Evolutionary conservation across 805 yeast species (phyloP), one percentile per base, ranked within the genome.

Genomic region (Zygosaccharomyces siamensis): DNA sequence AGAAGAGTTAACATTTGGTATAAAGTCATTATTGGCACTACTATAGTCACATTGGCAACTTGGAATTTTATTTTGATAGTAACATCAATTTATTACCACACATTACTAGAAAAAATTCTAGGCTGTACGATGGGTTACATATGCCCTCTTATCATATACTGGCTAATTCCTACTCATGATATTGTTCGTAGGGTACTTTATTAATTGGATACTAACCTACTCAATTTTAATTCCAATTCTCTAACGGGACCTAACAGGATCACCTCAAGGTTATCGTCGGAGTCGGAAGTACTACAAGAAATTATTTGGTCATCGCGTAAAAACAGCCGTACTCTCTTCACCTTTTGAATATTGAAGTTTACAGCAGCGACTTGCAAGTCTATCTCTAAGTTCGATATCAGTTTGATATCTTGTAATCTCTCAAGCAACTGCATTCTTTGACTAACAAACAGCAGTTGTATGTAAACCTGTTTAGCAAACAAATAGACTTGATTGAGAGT

Each of bases 61-160:
- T 88, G 92, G 83, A 80, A 84, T 80, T 41, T 53, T 14, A 46
- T 72, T 33, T 70, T 89, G 28, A 67, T 83, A 16, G 79, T 88
- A 74, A 92, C 98, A 1, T 77, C 89, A 42, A 71, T 84, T 11
- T 86, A 87, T 64, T 92, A 89, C 72, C 98, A 92, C 67, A 81
- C 93, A 1, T 60, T 84, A 8, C 47, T 68, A 1, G 98, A 92
- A 62, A 89, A 89, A 61, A 48, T 86, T 1, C 70, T 79, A 23
- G 97, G 97, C 0, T 69, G 86, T 39, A 7, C 72, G 2, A 77
- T 84, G 71, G 89, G 93, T 2, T 79, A 76, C 63, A 44, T 73
- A 7, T 80, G 80, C 21, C 74, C 79, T 8, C 16, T 63, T 1
- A 58, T 72, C 1, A 75, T 81, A 33, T 83, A 83, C 59, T 30